These are phyloP conservation scores for Penicillium janthinellum DNA, from an alignment of 2,329 filamentous ascomycete genomes.

Conservation along the genomic window DNA sequence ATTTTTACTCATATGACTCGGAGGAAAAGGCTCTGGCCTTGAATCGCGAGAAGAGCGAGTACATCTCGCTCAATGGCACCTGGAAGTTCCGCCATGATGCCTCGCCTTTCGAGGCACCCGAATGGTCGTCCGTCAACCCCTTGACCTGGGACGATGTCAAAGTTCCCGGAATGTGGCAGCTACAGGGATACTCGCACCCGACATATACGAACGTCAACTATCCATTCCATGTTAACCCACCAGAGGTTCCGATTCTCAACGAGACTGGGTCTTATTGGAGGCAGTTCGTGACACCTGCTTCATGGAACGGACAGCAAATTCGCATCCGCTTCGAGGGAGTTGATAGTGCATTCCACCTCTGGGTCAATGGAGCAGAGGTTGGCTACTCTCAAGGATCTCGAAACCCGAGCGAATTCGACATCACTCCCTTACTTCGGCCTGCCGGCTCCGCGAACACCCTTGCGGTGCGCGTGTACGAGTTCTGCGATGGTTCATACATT, in stretches of 20 bases:
- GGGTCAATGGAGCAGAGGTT: constrained; percentile 64
- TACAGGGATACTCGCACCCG: constrained; percentile 67
- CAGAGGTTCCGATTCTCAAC: constrained; percentile 63
- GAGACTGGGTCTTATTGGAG: constrained; percentile 65
- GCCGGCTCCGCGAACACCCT: constrained; percentile 53
- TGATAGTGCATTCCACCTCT: constrained; percentile 70
- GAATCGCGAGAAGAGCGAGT: constrained; percentile 16
- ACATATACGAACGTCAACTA: constrained; percentile 71
- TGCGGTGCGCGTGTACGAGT: constrained; percentile 69
- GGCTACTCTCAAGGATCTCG: constrained; percentile 70
- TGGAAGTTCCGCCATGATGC: constrained; percentile 22
- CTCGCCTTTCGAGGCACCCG: constrained; percentile 18
- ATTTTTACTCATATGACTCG: constrained; percentile 57
- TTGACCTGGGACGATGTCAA: constrained; percentile 21
- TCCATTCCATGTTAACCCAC: constrained; percentile 67
- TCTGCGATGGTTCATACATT: constrained; percentile 69
- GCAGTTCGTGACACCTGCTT: constrained; percentile 56
- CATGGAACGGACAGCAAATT: constrained; percentile 50
- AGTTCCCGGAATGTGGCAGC: constrained; percentile 70
- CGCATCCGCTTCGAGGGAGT: constrained; percentile 71
- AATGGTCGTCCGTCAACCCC: constrained; percentile 10
- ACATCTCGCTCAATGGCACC: constrained; percentile 19
- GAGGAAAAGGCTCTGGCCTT: constrained; percentile 53
- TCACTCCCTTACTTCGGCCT: constrained; percentile 47
- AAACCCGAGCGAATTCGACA: constrained; percentile 70